Evolutionary conservation across 2,329 filamentous ascomycete species (phyloP).

Genomic region (Seiridium cupressi): DNA sequence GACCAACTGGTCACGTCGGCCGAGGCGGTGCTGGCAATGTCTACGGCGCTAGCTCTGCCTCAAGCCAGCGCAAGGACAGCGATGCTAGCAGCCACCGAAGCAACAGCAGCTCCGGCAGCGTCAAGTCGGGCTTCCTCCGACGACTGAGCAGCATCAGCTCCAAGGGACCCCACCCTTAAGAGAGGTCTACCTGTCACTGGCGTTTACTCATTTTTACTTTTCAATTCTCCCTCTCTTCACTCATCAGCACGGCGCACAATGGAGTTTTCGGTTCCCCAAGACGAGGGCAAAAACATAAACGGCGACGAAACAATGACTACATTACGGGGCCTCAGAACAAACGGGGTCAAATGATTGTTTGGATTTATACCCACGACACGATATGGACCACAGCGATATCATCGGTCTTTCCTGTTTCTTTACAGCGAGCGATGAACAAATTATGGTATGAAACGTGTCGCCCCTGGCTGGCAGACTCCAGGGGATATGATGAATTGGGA

Average conservation of each 20-base stretch:
- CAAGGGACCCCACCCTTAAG: conserved; percentile 24
- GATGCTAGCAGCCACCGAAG: conserved; percentile 26
- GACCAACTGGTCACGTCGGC: conserved; percentile 58
- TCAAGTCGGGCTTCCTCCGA: conserved; percentile 33
- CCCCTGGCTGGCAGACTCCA: conserved; percentile 26
- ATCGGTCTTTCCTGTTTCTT: background rate
- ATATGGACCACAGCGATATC: background rate
- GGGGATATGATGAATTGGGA: conserved; percentile 14
- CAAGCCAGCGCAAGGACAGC: conserved; percentile 20
- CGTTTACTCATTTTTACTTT: background rate
- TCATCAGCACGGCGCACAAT: background rate
- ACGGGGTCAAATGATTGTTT: conserved; percentile 18
- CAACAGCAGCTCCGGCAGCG: conserved; percentile 26
- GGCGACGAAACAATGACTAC: background rate
- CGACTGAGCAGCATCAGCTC: conserved; percentile 36
- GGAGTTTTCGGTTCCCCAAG: background rate
- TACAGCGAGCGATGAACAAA: conserved; percentile 1
- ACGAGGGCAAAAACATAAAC: conserved; percentile 5
- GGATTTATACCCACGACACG: conserved; percentile 12
- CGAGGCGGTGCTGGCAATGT: conserved; percentile 64
- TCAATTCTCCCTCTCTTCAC: background rate
- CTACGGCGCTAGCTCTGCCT: conserved; percentile 19
- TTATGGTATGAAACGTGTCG: conserved; percentile 4
- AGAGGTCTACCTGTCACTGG: conserved; percentile 6
- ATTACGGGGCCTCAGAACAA: conserved; percentile 32